A percentile compares a stretch with the other conserved stretches of the same genome.
Conservation (phyloP, 805 yeast species). For the Zygoascus ofunaensis region DNA sequence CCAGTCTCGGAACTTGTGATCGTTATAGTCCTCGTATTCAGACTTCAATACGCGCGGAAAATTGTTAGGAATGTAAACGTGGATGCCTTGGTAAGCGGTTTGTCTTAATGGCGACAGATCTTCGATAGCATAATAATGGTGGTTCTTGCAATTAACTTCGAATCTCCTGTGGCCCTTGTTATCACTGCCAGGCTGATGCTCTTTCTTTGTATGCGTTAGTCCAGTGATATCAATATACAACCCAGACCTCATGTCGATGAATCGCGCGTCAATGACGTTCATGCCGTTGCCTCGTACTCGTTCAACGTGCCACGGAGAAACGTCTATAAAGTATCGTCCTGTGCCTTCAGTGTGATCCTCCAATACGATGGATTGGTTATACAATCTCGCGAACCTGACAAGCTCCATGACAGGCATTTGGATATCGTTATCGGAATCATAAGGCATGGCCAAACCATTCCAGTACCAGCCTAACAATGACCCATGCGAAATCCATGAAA, state of each 20-base stretch:
- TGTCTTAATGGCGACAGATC: slow-evolving; percentile 46
- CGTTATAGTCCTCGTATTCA: slow-evolving; percentile 30
- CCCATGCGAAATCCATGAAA: slow-evolving; percentile 43
- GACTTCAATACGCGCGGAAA: slow-evolving; percentile 28
- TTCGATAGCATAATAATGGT: slow-evolving; percentile 43
- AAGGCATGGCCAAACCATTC: slow-evolving; percentile 44
- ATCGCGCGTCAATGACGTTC: slow-evolving; percentile 46
- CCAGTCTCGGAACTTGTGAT: slow-evolving; percentile 32
- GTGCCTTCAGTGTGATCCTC: slow-evolving; percentile 39
- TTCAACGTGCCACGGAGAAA: slow-evolving; percentile 41
- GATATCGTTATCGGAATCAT: slow-evolving; percentile 44
- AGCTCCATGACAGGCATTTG: slow-evolving; percentile 44
- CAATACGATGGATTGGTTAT: slow-evolving; percentile 39
- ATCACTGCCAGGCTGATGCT: slow-evolving; percentile 11
- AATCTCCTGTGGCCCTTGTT: slow-evolving; percentile 10
- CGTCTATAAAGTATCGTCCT: slow-evolving; percentile 39
- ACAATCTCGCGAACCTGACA: slow-evolving; percentile 36
- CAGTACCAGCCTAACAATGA: slow-evolving; percentile 42
- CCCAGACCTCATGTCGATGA: slow-evolving; percentile 54
- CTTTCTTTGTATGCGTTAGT: slow-evolving; percentile 24
- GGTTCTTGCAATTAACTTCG: slow-evolving; percentile 42
- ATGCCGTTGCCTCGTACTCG: slow-evolving; percentile 39
- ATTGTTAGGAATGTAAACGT: slow-evolving; percentile 38
- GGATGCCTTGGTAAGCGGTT: slow-evolving; percentile 50
- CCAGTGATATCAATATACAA: slow-evolving; percentile 52